Percentiles rank a stretch among this genome's conserved stretches.
These are phyloP conservation scores for Sonneratia alba DNA, from an alignment of 345 rosid genomes.

Conservation along the genomic window DNA sequence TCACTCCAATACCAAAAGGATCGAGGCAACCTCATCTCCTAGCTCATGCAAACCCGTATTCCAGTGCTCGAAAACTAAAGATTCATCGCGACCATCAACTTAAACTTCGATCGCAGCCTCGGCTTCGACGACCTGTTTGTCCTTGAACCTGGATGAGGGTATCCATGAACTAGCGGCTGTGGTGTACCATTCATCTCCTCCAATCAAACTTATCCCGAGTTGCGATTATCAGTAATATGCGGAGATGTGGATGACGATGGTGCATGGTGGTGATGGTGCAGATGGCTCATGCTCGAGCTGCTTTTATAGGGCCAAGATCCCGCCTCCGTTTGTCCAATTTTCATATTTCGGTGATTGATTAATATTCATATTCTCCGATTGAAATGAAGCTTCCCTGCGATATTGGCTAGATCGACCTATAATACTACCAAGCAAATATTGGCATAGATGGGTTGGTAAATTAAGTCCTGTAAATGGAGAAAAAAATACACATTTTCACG, in stretches of 20 bases:
- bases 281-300: not conserved
- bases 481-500: no score
- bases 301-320: not conserved
- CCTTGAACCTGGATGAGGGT: conserved; percentile 19
- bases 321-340: no score
- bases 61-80: conserved; percentile 6
- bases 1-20: conserved; percentile 53
- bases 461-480: no score
- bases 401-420: no score
- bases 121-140: not conserved
- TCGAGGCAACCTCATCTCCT: conserved; percentile 36
- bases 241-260: not conserved
- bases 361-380: no score
- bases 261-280: not conserved
- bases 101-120: not conserved
- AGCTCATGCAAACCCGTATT: conserved; percentile 56
- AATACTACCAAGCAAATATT: no score
- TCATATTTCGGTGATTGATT: no score
- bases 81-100: not conserved
- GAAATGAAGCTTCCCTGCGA: no score
- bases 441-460: no score
- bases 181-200: conserved; percentile 35
- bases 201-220: not conserved
- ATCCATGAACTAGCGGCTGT: conserved; percentile 38
- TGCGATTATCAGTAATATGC: not conserved